Evolutionary conservation across 176 grass and related monocot genomes (phyloP).

Genomic region (Triticum urartu): DNA sequence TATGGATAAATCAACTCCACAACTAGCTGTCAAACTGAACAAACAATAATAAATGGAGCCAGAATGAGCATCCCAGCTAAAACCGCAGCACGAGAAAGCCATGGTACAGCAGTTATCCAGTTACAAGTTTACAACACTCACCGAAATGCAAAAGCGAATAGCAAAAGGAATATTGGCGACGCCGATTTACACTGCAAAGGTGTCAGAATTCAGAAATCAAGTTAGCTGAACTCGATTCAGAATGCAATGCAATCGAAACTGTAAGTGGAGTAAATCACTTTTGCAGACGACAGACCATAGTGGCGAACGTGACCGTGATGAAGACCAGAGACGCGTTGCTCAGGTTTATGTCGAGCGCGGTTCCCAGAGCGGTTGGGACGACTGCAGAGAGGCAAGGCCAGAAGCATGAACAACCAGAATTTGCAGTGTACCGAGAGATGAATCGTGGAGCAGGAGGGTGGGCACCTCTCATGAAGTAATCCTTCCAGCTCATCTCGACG

Average conservation of each 20-base stretch:
- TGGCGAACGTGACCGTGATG: constrained; percentile 97
- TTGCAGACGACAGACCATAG: constrained; percentile 72
- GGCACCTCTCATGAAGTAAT: constrained; percentile 92
- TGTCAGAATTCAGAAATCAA: neutral
- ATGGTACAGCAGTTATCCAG: neutral
- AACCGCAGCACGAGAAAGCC: neutral
- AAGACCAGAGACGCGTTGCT: constrained; percentile 99
- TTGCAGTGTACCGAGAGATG: neutral
- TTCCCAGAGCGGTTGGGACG: constrained; percentile 92
- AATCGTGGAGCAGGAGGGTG: neutral
- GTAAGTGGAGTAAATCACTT: neutral
- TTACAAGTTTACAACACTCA: constrained; percentile 28
- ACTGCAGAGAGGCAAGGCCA: constrained; percentile 58
- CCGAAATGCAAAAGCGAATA: constrained; percentile 99
- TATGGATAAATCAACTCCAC: neutral
- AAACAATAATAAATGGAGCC: neutral
- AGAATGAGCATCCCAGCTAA: neutral
- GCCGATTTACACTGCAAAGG: constrained; percentile 97
- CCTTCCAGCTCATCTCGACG: constrained; percentile 89
- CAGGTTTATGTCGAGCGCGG: constrained; percentile 96
- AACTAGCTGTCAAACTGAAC: neutral
- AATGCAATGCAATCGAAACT: neutral
- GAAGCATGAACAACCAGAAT: neutral
- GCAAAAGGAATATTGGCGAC: constrained; percentile 88
- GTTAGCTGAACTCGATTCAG: constrained; percentile 7